Evolutionary conservation across 176 grass and related monocot genomes (phyloP).

Genomic region (Carex scoparia): DNA sequence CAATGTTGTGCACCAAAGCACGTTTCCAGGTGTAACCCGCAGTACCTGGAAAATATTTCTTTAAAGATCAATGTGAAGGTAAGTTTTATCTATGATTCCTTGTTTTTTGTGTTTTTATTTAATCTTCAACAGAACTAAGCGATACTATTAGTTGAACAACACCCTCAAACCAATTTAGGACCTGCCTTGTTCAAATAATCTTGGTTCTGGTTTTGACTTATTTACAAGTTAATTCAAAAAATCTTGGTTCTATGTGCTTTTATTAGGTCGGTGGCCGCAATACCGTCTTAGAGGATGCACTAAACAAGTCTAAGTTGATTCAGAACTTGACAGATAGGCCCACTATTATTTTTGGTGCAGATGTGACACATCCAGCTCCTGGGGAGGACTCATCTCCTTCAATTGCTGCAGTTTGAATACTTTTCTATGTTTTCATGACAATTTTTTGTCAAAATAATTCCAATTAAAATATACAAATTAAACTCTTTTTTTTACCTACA

Average conservation of each 20-base stretch:
- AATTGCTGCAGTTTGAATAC: constrained; percentile 56
- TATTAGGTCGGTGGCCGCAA: constrained; percentile 64
- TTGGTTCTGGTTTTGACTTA: not conserved
- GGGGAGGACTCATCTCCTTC: constrained; percentile 73
- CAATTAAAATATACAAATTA: not conserved
- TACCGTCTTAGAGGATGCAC: constrained; percentile 52
- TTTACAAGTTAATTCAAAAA: not conserved
- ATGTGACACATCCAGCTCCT: constrained; percentile 67
- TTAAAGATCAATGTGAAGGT: constrained; percentile 96
- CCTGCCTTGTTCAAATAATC: not conserved
- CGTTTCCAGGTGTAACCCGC: constrained; percentile 47
- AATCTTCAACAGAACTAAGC: not conserved
- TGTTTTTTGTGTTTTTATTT: not conserved
- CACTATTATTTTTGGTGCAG: constrained; percentile 80
- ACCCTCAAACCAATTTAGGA: not conserved
- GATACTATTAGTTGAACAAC: not conserved
- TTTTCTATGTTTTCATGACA: not conserved
- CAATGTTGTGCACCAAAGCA: constrained; percentile 64
- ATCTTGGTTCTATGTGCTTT: not conserved
- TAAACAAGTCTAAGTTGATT: constrained; percentile 33
- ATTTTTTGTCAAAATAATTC: not conserved
- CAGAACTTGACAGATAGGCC: constrained; percentile 49
- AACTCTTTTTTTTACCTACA: not conserved
- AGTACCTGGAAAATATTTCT: constrained; percentile 78
- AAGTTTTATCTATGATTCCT: not conserved